phyloP scores from a whole-genome alignment of 345 rosid genomes.

The Eutrema yunnanense region DNA sequence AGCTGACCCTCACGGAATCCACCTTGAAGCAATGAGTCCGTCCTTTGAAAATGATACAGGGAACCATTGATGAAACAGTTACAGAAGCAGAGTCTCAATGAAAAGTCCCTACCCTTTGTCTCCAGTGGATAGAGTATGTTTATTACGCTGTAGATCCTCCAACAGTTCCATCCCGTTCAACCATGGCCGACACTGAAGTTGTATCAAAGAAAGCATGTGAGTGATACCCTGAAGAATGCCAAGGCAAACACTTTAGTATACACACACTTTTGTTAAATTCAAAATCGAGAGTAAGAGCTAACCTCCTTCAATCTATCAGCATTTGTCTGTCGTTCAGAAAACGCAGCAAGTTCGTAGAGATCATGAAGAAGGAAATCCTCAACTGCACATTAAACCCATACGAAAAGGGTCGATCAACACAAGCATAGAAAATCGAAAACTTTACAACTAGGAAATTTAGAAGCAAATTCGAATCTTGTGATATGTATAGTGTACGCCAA shows the following conservation, averaged over 20 bases:
- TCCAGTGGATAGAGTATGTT: conserved; percentile 53
- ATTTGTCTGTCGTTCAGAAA: conserved; percentile 32
- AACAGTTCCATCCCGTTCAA: conserved; percentile 51
- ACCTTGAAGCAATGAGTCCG: conserved; percentile 62
- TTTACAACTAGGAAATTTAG: background rate
- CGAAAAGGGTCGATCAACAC: background rate
- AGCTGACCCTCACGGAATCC: conserved; percentile 63
- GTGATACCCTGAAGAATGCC: conserved; percentile 42
- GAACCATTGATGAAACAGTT: background rate
- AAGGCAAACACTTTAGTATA: background rate
- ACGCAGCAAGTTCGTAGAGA: conserved; percentile 40
- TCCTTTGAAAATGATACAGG: conserved; percentile 32
- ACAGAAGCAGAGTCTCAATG: background rate
- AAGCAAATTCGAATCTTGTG: background rate
- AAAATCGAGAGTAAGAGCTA: background rate
- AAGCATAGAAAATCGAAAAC: no score
- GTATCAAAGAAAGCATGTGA: conserved; percentile 43
- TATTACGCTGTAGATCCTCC: conserved; percentile 44
- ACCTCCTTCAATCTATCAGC: conserved; percentile 53
- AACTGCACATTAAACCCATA: conserved; percentile 25
- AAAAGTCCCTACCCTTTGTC: conserved; percentile 40
- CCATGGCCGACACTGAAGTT: conserved; percentile 48
- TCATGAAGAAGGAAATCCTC: conserved; percentile 62
- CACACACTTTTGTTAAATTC: background rate
- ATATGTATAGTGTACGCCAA: background rate